Conservation (phyloP, 208 protist species). For the Naegleria lovaniensis region DNA sequence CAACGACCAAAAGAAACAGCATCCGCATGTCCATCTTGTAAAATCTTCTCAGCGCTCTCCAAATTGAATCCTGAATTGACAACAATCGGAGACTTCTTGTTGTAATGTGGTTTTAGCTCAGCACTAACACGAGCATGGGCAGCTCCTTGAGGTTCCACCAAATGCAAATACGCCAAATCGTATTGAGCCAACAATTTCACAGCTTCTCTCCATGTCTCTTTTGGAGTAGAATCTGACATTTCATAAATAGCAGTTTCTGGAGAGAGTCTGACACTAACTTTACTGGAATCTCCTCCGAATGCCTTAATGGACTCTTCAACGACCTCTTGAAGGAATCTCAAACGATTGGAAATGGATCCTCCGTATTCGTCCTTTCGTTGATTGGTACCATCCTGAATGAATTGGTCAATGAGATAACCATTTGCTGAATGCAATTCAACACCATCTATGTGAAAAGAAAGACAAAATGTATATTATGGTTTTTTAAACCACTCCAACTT, state of each 20-base stretch:
- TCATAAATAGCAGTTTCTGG: conserved; percentile 62
- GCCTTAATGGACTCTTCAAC: conserved; percentile 34
- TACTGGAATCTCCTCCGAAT: neutral
- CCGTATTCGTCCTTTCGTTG: conserved; percentile 71
- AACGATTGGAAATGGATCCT: conserved; percentile 63
- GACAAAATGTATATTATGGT: too few species aligned
- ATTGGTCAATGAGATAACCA: conserved; percentile 85
- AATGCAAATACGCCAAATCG: neutral
- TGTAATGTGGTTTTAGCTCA: conserved; percentile 23
- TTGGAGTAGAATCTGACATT: conserved; percentile 54
- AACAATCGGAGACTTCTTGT: conserved; percentile 23
- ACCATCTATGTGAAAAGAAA: too few species aligned
- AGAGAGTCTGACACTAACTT: neutral
- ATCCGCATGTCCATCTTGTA: conserved; percentile 50
- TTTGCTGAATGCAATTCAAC: conserved; percentile 85
- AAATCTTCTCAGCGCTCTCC: conserved; percentile 44
- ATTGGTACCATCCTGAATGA: conserved; percentile 75
- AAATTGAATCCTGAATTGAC: conserved; percentile 41
- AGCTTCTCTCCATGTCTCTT: conserved; percentile 23
- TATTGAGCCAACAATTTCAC: neutral
- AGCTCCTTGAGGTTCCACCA: neutral
- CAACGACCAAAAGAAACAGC: conserved; percentile 52
- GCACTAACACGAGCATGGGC: neutral
- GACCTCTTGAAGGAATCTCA: conserved; percentile 71
- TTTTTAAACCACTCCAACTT: too few species aligned